Base-by-base conservation (phyloP, 2,329 filamentous ascomycete species). In the Pestalotiopsis sp. region DNA sequence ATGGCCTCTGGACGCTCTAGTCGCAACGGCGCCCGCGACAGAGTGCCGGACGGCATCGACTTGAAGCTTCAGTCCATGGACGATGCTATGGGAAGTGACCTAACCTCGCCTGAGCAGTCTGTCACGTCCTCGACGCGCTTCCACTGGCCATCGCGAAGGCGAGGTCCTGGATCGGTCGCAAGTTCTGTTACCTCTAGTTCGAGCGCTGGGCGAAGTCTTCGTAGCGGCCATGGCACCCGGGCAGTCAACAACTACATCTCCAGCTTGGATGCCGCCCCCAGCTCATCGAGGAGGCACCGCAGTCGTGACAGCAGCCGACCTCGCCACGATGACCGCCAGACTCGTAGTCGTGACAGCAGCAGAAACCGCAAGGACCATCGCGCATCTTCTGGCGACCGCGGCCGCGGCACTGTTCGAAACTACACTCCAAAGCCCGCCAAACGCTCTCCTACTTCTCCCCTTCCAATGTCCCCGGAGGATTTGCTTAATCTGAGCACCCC, bases 381-480 rank as follows among this genome's bases (percentile, higher is more conserved):
- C 25, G 91, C 93, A 20, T 79, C 80, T 12, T 94, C 93, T 0
- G 88, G 91, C 72, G 91, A 92, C 57, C 90, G 93, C 68, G 93
- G 92, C 23, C 88, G 93, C 70, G 86, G 86, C 27, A 83, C 87
- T 13, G 85, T 88, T 59, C 88, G 91, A 25, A 91, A 90, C 71
- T 94, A 78, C 70, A 82, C 85, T 68, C 81, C 92, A 71, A 92
- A 90, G 76, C 89, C 92, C 20, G 88, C 90, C 13, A 97, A 97
- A 80, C 87, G 93, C 25, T 98, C 95, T 1, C 95, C 95, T 0
- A 97, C 94, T 1, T 98, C 95, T 0, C 95, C 95, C 0, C 87
- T 97, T 1, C 94, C 95, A 3, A 98, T 98, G 95, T 97, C 95
- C 3, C 94, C 94, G 0, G 93, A 97, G 74, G 94, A 98, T 75